These are phyloP conservation scores for Arbutus unedo DNA, from an alignment of 148 eudicot species.

Conservation along the genomic window DNA sequence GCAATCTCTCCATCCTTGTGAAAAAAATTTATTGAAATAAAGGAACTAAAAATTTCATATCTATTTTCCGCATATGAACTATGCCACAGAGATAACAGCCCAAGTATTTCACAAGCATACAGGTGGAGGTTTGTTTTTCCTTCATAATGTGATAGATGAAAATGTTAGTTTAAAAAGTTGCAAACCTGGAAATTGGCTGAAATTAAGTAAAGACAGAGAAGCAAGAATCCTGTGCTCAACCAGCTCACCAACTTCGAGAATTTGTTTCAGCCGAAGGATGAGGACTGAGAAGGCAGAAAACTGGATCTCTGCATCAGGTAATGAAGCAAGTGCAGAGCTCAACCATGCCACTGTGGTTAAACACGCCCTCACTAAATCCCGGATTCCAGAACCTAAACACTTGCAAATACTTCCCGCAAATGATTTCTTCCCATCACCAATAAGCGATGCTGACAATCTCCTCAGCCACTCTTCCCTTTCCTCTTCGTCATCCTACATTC, in stretches of 20 bases:
- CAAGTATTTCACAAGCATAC: not conserved
- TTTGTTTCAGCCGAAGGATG: slow-evolving; percentile 30
- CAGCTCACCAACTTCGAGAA: slow-evolving; percentile 29
- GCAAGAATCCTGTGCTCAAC: slow-evolving; percentile 48
- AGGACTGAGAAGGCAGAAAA: slow-evolving; percentile 39
- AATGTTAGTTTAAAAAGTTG: not conserved
- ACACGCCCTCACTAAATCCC: slow-evolving; percentile 38
- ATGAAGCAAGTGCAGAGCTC: slow-evolving; percentile 40
- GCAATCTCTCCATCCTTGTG: not conserved
- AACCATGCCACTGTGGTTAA: slow-evolving; percentile 47
- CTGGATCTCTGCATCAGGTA: slow-evolving; percentile 32
- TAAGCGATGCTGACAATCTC: slow-evolving; percentile 38
- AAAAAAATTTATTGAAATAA: not conserved
- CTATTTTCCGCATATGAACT: not conserved
- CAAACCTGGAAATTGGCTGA: slow-evolving; percentile 47
- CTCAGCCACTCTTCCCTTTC: slow-evolving; percentile 42
- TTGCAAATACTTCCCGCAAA: slow-evolving; percentile 37
- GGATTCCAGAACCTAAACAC: slow-evolving; percentile 38
- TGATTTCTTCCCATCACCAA: slow-evolving; percentile 41
- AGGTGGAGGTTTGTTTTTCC: no score
- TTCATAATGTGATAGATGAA: not conserved
- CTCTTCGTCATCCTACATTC: slow-evolving; percentile 38
- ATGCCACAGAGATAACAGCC: not conserved
- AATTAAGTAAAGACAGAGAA: slow-evolving; percentile 41
- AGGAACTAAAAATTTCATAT: not conserved